Evolutionary conservation across 2,329 filamentous ascomycete genomes (phyloP), one percentile per base, ranked within the genome.

Genomic region (Elsinoe fawcettii): DNA sequence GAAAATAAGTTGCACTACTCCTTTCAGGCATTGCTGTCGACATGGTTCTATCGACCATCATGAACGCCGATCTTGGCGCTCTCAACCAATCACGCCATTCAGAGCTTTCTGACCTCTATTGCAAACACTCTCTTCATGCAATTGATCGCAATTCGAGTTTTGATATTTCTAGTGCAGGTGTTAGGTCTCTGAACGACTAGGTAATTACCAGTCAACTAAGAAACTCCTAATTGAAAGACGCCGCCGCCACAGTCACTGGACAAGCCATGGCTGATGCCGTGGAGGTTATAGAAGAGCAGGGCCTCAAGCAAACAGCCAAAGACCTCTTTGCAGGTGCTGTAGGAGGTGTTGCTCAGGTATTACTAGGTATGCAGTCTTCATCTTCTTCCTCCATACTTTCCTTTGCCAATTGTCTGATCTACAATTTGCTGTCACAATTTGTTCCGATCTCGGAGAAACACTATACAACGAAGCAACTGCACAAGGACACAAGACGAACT

Each of bases 331-430:
- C 93, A 9, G 93, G 93, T 36, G 93, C 93, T 59, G 87, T 86
- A 6, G 93, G 93, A 62, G 93, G 93, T 65, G 80, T 97, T 65
- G 92, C 93, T 16, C 93, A 99, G 74, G 93, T 99, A 43, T 75
- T 99, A 61, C 80, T 97, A 63, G 92, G 91, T 96, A 75, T 74
- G 83, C 79, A 47, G 46, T 27, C 43, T 22, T 37, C 3, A 22
- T 54, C 20, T 41, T 58, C 30, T 46, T 51, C 18, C 49, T 39
- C 39, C 23, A 37, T 32, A 23, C 5, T 56, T 12, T 36, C 18
- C 39, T 25, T 55, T 23, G 23, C n/a, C 41, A 37, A 37, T 14
- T n/a, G n/a, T n/a, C n/a, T n/a, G n/a, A n/a, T n/a, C n/a, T n/a
- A n/a, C n/a, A n/a, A n/a, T n/a, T n/a, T n/a, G 30, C 12, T 25